Percentiles rank a stretch among this genome's conserved stretches.
Conservation (phyloP, 768 basidiomycete genomes). For the Russula olivacea region DNA sequence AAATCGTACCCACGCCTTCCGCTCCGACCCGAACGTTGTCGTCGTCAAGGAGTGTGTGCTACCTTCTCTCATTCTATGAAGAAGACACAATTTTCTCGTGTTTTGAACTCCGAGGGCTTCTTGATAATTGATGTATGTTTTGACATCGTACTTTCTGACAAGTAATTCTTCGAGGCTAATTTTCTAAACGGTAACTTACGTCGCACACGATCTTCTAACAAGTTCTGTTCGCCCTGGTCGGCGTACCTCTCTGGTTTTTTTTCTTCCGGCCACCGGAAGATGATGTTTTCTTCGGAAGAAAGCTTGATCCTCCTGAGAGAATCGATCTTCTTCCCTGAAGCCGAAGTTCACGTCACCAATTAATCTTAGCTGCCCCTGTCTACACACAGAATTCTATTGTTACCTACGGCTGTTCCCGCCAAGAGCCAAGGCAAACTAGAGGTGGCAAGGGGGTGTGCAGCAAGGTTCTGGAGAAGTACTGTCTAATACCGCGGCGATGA, state of each 20-base stretch:
- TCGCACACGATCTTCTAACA: background rate
- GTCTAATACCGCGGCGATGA: background rate
- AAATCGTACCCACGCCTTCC: background rate
- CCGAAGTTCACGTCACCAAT: background rate
- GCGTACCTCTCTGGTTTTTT: background rate
- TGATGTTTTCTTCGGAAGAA: background rate
- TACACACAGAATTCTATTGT: background rate
- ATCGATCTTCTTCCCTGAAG: background rate
- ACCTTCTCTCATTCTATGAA: background rate
- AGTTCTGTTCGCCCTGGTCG: background rate
- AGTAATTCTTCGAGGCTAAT: background rate
- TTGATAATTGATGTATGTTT: background rate
- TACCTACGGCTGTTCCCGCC: background rate
- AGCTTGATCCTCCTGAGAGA: background rate
- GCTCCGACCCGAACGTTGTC: background rate
- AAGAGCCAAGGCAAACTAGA: background rate
- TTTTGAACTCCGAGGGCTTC: slow-evolving; percentile 8
- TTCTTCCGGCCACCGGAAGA: background rate
- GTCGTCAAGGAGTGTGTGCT: background rate
- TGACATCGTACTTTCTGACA: background rate
- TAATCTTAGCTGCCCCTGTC: background rate
- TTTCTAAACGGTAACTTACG: background rate
- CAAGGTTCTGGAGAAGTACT: background rate
- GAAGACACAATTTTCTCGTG: background rate
- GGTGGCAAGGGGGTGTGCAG: background rate